Base-by-base conservation (phyloP, 2,329 filamentous ascomycete genomes). In the Monilinia polystroma region DNA sequence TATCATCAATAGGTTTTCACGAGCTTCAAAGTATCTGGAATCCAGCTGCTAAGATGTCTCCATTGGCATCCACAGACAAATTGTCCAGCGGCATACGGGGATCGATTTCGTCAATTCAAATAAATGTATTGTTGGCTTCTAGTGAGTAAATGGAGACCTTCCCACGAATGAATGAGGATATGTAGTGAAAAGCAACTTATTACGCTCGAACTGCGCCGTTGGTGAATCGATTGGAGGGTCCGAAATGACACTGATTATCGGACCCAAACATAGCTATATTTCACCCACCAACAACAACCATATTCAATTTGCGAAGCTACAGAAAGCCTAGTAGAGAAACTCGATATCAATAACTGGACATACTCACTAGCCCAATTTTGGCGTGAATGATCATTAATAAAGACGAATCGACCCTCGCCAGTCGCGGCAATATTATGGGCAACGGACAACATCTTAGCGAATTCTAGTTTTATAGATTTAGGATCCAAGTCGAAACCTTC, bases 381-480 rank as follows among this genome's bases (percentile, higher is more conserved):
- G 43, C 7, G 62, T 38, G 72, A 73, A 51, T 79, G 75, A 57
- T 78, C 77, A 66, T 79, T 79, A 1, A 76, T 76, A 56, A 78
- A 72, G 23, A 77, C 71, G 64, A 79, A 78, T 0, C 73, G 72
- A 41, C 77, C 73, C 65, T 76, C 74, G 10, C 68, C 70, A 1
- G 73, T 71, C 63, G 77, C 75, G 8, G 75, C 75, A 29, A 78
- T 66, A 23, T 73, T 71, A 67, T 75, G 29, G 18, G 69, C 58
- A 41, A 75, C 73, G 0, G 77, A 78, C 54, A 29, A 29, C 29
- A 29, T 29, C 2, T 29, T 29, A 8, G 78, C 70, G 66, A 78
- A 74, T n/a, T 70, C 67, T 70, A 78, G 73, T 4, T 51, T 71
- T 1, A 69, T 63, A 6, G 72, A 72, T 10, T 70, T 70, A 10